Base-by-base conservation (phyloP, 768 basidiomycete genomes). In the Exidia glandulosa region DNA sequence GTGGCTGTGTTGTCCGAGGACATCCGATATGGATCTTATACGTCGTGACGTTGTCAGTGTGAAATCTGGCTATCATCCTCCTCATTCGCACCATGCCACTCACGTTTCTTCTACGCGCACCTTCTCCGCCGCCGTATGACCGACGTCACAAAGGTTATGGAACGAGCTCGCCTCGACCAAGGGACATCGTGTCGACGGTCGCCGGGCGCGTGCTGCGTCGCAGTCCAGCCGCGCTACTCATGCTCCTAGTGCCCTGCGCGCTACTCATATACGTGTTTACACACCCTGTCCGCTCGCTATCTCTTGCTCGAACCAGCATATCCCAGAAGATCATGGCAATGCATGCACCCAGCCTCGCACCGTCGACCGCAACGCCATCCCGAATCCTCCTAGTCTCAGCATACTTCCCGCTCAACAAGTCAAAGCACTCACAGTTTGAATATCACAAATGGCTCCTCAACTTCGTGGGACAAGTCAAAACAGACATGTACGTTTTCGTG, bases 401-500 rank as follows among this genome's bases (percentile, higher is more conserved):
- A 0, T 74, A 82, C 65, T 83, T 77, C 64, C 81, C 80, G 0
- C 74, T 81, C 2, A 59, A 72, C 3, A 77, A 76, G 48, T 76
- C 80, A 13, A 81, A 82, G 65, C 80, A 83, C 64, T 67, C 77
- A 2, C 59, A 72, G 5, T 64, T 69, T n/a, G 77, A 79, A 10
- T 82, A 82, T 66, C 65, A 65, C 2, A 19, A 41, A 5, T 82
- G 80, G 81, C 69, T 82, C 1, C 58, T 63, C 3, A 64, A 69
- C n/a, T 82, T 81, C 63, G 71, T 83, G 3, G 66, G 70, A 0
- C 66, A 66, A 14, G 71, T 82, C 19, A 72, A 71, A 13, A 80
- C 79, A 3, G 77, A 79, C 58, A 65, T 82, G n/a, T 82, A 82
- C 68, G 79, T 84, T 65, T 84, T 74, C 67, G 75, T 80, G 6